Conservation (phyloP, 2,329 filamentous ascomycete species). For the Botryosphaeria dothidea region DNA sequence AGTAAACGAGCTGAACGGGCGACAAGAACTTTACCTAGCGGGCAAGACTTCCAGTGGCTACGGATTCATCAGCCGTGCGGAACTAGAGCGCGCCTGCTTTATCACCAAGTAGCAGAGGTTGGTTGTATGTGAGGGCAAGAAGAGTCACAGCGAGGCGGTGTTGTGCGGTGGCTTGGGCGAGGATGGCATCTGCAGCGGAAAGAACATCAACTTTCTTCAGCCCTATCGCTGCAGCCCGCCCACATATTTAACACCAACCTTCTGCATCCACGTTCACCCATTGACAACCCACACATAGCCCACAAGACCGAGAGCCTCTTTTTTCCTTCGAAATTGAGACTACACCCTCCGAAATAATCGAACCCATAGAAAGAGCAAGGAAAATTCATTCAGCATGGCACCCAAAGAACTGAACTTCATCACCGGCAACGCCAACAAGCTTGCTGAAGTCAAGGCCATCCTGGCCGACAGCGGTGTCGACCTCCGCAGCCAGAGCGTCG, state of each 20-base stretch:
- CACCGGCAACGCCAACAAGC: conserved; percentile 93
- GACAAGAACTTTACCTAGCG: neutral
- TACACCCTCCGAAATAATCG: conserved; percentile 1
- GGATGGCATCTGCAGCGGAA: neutral
- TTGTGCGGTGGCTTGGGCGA: neutral
- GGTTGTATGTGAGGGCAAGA: neutral
- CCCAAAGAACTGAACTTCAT: conserved; percentile 79
- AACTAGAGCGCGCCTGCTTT: neutral
- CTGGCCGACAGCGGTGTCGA: conserved; percentile 70
- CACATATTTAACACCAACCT: conserved; percentile 2
- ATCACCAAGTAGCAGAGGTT: neutral
- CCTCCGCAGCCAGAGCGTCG: conserved; percentile 72
- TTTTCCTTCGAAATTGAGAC: conserved; percentile 7
- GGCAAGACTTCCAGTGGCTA: too few species aligned
- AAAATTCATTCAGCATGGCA: conserved; percentile 39
- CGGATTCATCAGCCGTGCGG: neutral
- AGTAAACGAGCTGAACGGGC: neutral
- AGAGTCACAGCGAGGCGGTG: conserved; percentile 11
- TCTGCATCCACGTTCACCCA: neutral
- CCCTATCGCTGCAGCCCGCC: neutral
- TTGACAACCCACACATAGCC: neutral
- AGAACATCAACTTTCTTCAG: conserved; percentile 17
- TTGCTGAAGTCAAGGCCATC: conserved; percentile 85
- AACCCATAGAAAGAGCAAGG: conserved; percentile 14
- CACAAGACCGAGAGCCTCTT: neutral